Percentiles rank a stretch among this genome's conserved stretches.
These are phyloP conservation scores for Sonneratia alba DNA, from an alignment of 345 rosid genomes.

Conservation along the genomic window DNA sequence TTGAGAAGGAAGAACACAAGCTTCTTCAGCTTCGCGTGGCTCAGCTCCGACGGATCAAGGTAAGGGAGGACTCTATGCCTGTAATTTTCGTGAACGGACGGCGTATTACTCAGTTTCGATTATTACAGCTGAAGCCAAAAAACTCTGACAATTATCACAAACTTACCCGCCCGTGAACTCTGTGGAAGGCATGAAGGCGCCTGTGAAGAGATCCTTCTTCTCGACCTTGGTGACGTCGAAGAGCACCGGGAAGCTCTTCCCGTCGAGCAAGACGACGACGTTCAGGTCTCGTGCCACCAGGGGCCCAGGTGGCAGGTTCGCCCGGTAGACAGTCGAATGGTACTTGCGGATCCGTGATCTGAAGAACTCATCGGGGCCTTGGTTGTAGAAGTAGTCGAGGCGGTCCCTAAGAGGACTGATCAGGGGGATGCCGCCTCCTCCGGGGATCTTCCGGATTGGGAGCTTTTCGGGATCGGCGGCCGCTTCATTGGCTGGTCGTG, in stretches of 20 bases:
- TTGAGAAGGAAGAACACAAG: constrained; percentile 12
- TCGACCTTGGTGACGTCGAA: constrained; percentile 25
- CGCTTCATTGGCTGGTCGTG: background rate
- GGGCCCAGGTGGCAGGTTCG: constrained; percentile 21
- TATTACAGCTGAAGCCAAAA: background rate
- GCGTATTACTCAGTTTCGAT: background rate
- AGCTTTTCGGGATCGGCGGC: background rate
- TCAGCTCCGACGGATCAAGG: constrained; percentile 23
- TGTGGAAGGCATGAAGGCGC: constrained; percentile 20
- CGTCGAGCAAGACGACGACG: constrained; percentile 21
- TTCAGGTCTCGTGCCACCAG: constrained; percentile 13
- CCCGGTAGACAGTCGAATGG: constrained; percentile 21
- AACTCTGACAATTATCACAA: background rate
- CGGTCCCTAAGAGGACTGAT: constrained; percentile 20
- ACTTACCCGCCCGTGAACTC: constrained; percentile 14
- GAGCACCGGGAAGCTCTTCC: constrained; percentile 20
- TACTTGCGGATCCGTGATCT: constrained; percentile 11
- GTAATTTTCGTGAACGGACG: background rate
- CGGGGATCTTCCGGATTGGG: constrained; percentile 17
- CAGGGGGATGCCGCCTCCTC: constrained; percentile 18
- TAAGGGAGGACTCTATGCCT: constrained; percentile 15
- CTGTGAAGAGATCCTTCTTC: constrained; percentile 17
- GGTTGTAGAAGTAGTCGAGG: constrained; percentile 22
- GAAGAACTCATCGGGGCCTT: constrained; percentile 23
- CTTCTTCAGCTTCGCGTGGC: constrained; percentile 15